Evolutionary conservation across 225 moss, liverwort and hornwort genomes (phyloP).

Genomic region (Antitrichia curtipendula): DNA sequence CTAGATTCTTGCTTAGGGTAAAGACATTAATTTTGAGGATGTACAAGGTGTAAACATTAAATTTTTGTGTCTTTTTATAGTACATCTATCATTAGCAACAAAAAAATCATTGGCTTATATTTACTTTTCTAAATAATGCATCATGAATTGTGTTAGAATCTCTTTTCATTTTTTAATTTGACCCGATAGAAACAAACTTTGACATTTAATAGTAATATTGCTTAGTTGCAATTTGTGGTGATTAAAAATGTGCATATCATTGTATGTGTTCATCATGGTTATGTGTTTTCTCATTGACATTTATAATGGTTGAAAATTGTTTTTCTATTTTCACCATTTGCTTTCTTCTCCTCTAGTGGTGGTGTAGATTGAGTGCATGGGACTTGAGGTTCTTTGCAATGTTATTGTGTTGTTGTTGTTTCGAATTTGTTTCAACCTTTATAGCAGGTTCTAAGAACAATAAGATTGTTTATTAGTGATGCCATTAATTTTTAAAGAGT

Average conservation of each 20-base stretch:
- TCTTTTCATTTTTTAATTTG: not conserved
- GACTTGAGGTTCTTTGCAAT: not conserved
- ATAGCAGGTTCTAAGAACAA: rapidly evolving
- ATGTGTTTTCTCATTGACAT: not conserved
- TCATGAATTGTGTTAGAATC: not conserved
- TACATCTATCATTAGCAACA: not conserved
- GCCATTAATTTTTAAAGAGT: not conserved
- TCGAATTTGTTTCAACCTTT: not conserved
- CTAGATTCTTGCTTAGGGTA: not conserved
- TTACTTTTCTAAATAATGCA: not conserved
- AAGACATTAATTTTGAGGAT: not conserved
- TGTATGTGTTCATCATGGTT: rapidly evolving
- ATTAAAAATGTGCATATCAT: not conserved
- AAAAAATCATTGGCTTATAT: not conserved
- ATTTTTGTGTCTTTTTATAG: rapidly evolving
- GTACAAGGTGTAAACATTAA: not conserved
- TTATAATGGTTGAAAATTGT: not conserved
- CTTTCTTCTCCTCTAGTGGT: not conserved
- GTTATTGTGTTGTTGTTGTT: not conserved
- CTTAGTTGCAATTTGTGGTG: not conserved
- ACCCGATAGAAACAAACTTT: too few species aligned
- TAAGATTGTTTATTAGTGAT: not conserved
- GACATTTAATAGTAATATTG: not conserved
- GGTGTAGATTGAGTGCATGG: not conserved
- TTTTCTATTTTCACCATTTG: rapidly evolving